Evolutionary conservation across 805 yeast genomes (phyloP).

Genomic region (Candida stauntonica): DNA sequence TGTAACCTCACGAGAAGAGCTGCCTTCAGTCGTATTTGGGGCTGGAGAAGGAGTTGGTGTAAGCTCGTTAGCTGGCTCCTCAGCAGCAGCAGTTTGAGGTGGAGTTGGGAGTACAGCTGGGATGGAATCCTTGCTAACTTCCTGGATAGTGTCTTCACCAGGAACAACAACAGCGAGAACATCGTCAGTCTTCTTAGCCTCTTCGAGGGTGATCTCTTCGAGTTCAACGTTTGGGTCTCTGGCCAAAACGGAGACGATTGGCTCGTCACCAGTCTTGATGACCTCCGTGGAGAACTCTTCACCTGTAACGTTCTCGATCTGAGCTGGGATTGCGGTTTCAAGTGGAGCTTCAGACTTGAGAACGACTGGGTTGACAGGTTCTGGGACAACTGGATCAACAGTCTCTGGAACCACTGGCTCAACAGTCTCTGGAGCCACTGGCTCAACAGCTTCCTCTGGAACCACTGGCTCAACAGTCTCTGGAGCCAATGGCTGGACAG

Average conservation of each 20-base stretch:
- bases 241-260: conserved; percentile 12
- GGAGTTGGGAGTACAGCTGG: conserved; percentile 19
- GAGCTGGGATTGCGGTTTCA: not conserved
- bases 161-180: conserved; percentile 17
- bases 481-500: not conserved
- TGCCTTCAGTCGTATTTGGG: conserved; percentile 3
- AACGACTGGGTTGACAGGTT: not conserved
- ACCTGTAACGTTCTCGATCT: conserved; percentile 15
- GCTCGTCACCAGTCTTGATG: conserved; percentile 11
- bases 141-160: conserved; percentile 7
- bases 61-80: not conserved
- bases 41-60: conserved; percentile 8
- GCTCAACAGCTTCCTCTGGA: not conserved
- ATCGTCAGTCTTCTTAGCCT: conserved; percentile 18
- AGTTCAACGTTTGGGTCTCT: conserved; percentile 11
- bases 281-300: conserved; percentile 12
- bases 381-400: not conserved
- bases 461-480: conserved; percentile 3
- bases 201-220: conserved; percentile 17
- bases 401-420: not conserved
- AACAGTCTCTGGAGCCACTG: not conserved
- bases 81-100: conserved; percentile 19
- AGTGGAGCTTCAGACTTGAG: conserved; percentile 1
- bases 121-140: conserved; percentile 9
- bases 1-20: conserved; percentile 14